Evolutionary conservation across 805 yeast genomes (phyloP), one percentile per base, ranked within the genome.

Genomic region (Candida ortonii): DNA sequence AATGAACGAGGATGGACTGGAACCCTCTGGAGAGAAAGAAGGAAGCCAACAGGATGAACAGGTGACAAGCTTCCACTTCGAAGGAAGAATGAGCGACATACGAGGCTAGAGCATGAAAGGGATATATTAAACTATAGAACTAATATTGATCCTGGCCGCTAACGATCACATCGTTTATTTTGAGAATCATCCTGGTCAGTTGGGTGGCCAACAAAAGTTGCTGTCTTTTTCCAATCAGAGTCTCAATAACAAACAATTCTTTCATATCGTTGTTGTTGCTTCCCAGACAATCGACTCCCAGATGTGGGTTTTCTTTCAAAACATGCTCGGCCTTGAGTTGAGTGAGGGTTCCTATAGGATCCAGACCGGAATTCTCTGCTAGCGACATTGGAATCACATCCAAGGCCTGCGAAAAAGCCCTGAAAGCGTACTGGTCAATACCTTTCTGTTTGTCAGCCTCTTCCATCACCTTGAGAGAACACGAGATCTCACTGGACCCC

Each of bases 391-490:
- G 97, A 41, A 93, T 81, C 30, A 78, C 76, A 61, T 93, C 98
- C 53, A 93, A 69, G 8, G 98, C 97, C 43, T 73, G 73, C 6
- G 97, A 75, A 62, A 93, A 93, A 1, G 96, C 95, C 56, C 97
- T 80, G 78, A 93, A 87, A 1, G 97, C 97, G 59, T 93, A 93
- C 68, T 94, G 98, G 53, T 90, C 97, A 44, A 90, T 90, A 38
- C 97, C 97, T 51, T 80, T 80, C 63, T 85, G 95, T 55, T 76
- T 79, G 61, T 90, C 96, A 31, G 97, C 97, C 46, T 84, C 95
- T 31, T 82, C 85, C 38, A 87, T 71, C 11, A 93, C 95, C 12
- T 93, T 94, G 49, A 93, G 66, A 10, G 97, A 88, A 69, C 95
- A 84, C 3, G 96, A 74, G 34, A 93, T 80, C 67, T 93, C 99